A percentile compares a stretch with the other conserved stretches of the same genome.
phyloP scores from a whole-genome alignment of 2,329 filamentous ascomycete species.

The Diplodia scrobiculata region DNA sequence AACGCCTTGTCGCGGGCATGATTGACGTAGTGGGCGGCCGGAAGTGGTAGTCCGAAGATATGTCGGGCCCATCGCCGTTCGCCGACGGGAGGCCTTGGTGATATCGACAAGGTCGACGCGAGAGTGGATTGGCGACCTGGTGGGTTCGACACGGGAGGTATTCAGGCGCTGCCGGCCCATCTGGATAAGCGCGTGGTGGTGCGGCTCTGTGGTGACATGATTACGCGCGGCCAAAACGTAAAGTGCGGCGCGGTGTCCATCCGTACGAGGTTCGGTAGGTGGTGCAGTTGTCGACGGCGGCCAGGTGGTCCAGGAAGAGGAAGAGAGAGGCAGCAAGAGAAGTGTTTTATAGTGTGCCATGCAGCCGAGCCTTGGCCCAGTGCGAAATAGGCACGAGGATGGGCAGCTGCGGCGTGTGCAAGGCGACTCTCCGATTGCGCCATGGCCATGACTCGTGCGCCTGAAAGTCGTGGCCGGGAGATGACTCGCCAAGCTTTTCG shows the following conservation, averaged over 20 bases:
- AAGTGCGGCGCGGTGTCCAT: background rate
- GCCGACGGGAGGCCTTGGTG: slow-evolving; percentile 3
- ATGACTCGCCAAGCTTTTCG: slow-evolving; percentile 5
- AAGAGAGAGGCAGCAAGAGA: background rate
- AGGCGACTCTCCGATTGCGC: background rate
- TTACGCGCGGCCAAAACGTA: slow-evolving; percentile 14
- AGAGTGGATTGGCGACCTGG: background rate
- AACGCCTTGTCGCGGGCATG: background rate
- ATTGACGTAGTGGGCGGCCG: slow-evolving; percentile 5
- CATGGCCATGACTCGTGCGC: background rate
- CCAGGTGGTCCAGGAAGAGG: background rate
- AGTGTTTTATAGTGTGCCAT: background rate
- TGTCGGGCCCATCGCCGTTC: slow-evolving; percentile 12
- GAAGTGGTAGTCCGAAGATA: slow-evolving; percentile 7
- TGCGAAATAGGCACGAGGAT: slow-evolving; percentile 17
- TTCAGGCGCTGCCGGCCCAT: background rate
- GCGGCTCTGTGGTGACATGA: background rate
- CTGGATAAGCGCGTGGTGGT: slow-evolving; percentile 23
- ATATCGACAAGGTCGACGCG: slow-evolving; percentile 23
- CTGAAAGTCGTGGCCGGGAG: background rate
- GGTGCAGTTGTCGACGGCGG: background rate
- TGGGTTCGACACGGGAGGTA: background rate
- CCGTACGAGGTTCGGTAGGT: too few species aligned
- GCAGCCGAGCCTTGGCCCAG: slow-evolving; percentile 10
- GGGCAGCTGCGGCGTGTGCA: background rate